Conservation (phyloP, 2,329 filamentous ascomycete species). For the Chaetothyriales sp. region DNA sequence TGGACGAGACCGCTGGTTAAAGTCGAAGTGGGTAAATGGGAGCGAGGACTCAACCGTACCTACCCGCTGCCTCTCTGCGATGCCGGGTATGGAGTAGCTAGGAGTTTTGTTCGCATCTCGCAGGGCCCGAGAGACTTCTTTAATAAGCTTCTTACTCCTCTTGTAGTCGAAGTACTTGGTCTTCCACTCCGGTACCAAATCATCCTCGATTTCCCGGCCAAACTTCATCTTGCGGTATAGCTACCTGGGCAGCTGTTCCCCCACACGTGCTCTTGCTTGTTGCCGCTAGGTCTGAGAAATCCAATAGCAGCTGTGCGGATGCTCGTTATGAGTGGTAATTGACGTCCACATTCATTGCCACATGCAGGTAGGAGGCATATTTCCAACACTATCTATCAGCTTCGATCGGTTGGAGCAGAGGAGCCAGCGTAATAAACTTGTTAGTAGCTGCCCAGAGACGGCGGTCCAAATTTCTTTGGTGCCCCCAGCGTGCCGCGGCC, state of each 20-base stretch:
- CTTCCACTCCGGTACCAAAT: constrained; percentile 88
- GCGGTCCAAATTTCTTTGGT: background rate
- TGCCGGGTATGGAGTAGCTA: constrained; percentile 6
- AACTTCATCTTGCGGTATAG: background rate
- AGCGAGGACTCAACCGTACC: background rate
- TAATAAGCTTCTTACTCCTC: constrained; percentile 83
- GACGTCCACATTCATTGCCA: background rate
- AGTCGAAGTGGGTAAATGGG: constrained; percentile 19
- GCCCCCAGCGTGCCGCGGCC: too few relatives aligned
- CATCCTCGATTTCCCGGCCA: constrained; percentile 57
- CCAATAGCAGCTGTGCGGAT: too few relatives aligned
- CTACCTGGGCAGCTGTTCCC: too few relatives aligned
- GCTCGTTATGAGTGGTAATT: background rate
- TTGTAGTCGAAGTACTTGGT: constrained; percentile 93
- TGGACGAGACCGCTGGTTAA: constrained; percentile 7
- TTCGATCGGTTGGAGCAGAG: background rate
- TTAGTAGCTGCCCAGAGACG: background rate
- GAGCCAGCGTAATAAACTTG: background rate
- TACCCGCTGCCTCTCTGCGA: background rate
- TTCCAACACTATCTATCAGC: background rate
- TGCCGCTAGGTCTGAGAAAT: too few relatives aligned
- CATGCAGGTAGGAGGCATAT: background rate
- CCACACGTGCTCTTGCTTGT: too few relatives aligned
- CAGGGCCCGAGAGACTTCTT: constrained; percentile 62
- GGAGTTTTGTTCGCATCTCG: constrained; percentile 43